Conservation (phyloP, 768 basidiomycete species). For the Mycena venus region DNA sequence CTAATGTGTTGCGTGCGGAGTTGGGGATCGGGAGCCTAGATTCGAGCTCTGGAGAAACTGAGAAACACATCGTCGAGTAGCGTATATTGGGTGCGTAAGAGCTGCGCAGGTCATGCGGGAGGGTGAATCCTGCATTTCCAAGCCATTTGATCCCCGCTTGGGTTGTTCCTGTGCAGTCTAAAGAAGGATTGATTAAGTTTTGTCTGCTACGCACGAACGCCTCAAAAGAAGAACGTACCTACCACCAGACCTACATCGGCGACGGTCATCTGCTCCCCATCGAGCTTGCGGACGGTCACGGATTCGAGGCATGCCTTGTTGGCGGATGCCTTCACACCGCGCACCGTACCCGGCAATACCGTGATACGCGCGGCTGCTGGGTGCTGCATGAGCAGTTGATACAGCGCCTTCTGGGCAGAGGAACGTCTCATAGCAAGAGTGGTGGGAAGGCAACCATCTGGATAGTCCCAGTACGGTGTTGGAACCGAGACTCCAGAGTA, state of each 20-base stretch:
- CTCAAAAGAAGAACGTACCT: neutral
- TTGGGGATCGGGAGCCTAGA: constrained; percentile 2
- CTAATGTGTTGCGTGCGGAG: neutral
- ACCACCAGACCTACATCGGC: constrained; percentile 22
- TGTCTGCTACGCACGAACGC: neutral
- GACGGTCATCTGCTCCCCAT: constrained; percentile 6
- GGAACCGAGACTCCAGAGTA: constrained; percentile 29
- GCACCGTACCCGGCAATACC: constrained; percentile 12
- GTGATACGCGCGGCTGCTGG: neutral
- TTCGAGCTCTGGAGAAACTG: constrained; percentile 1
- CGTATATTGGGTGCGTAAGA: neutral
- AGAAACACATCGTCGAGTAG: neutral
- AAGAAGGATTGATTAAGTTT: neutral
- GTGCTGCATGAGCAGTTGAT: constrained; percentile 9
- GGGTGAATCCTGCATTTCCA: neutral
- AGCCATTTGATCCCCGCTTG: constrained; percentile 17
- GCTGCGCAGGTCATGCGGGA: neutral
- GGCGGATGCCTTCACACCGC: neutral
- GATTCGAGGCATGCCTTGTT: constrained; percentile 7
- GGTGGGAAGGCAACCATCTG: constrained; percentile 18
- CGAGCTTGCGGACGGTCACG: constrained; percentile 28
- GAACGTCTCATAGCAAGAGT: constrained; percentile 33
- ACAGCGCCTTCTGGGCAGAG: constrained; percentile 34
- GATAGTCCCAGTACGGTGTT: constrained; percentile 15
- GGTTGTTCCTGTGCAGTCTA: constrained; percentile 20